phyloP scores from a whole-genome alignment of 2,329 filamentous ascomycete genomes.

The Tetracladium maxilliforme region DNA sequence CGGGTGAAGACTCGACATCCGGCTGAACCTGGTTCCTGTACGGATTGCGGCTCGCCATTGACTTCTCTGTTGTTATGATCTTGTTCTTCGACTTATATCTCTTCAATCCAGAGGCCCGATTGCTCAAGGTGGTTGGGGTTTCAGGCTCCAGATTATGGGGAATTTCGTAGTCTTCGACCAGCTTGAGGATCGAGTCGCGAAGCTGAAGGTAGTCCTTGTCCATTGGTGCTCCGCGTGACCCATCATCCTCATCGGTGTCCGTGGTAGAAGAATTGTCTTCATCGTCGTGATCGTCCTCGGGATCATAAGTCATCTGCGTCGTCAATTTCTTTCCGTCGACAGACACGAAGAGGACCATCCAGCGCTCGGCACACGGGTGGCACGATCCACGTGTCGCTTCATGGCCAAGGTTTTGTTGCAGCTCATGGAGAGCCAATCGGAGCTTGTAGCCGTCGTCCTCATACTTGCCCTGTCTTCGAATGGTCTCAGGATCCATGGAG shows the following conservation, averaged over 20 bases:
- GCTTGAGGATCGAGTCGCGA: slow-evolving; percentile 64
- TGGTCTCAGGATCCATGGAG: slow-evolving; percentile 23
- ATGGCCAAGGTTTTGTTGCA: slow-evolving; percentile 48
- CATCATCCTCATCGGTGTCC: slow-evolving; percentile 45
- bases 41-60: slow-evolving; percentile 41
- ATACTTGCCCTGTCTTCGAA: slow-evolving; percentile 31
- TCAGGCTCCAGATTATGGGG: slow-evolving; percentile 49
- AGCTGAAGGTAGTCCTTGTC: slow-evolving; percentile 71
- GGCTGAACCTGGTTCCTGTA: slow-evolving; percentile 21
- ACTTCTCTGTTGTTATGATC: slow-evolving; percentile 33
- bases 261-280: slow-evolving; percentile 48
- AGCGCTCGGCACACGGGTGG: slow-evolving; percentile 70
- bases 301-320: slow-evolving; percentile 58
- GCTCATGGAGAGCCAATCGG: slow-evolving; percentile 54
- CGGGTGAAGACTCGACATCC: no score
- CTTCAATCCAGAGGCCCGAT: slow-evolving; percentile 47
- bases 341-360: slow-evolving; percentile 70
- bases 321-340: slow-evolving; percentile 56
- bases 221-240: slow-evolving; percentile 45
- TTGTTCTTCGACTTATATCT: slow-evolving; percentile 46
- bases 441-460: slow-evolving; percentile 53
- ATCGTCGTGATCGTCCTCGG: slow-evolving; percentile 47
- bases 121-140: slow-evolving; percentile 57
- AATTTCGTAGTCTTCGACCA: slow-evolving; percentile 73
- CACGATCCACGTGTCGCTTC: slow-evolving; percentile 52